phyloP scores from a whole-genome alignment of 2,329 filamentous ascomycete species.

The Aspergillus thermomutatus region DNA sequence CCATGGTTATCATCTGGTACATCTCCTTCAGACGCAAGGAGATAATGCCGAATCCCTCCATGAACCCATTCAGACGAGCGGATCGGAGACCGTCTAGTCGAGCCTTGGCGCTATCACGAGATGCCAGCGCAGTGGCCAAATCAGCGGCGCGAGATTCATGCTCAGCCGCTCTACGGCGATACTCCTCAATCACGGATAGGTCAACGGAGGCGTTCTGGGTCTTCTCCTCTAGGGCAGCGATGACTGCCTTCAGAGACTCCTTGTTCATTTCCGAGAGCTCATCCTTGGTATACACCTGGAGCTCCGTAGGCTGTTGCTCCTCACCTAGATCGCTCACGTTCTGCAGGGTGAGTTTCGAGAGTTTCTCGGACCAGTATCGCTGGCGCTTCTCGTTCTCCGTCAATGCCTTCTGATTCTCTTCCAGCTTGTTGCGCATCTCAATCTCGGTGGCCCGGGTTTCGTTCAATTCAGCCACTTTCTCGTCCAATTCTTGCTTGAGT shows the following conservation, averaged over 20 bases:
- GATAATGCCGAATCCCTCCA: slow-evolving; percentile 94
- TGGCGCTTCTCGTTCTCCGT: slow-evolving; percentile 80
- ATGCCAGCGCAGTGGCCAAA: slow-evolving; percentile 70
- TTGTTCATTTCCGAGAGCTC: slow-evolving; percentile 64
- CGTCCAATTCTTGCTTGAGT: slow-evolving; percentile 81
- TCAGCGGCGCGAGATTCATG: slow-evolving; percentile 79
- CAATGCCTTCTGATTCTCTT: slow-evolving; percentile 89
- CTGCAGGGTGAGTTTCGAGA: slow-evolving; percentile 77
- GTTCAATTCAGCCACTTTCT: slow-evolving; percentile 81
- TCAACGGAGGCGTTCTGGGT: slow-evolving; percentile 86
- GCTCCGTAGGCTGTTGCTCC: slow-evolving; percentile 44
- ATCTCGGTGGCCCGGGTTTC: slow-evolving; percentile 87
- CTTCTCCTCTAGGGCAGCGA: slow-evolving; percentile 66
- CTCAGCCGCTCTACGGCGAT: slow-evolving; percentile 80
- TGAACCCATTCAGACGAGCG: slow-evolving; percentile 90
- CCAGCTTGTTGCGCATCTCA: slow-evolving; percentile 97
- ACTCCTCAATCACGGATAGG: slow-evolving; percentile 82
- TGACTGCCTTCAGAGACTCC: slow-evolving; percentile 59
- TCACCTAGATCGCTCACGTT: slow-evolving; percentile 70
- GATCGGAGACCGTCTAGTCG: slow-evolving; percentile 89
- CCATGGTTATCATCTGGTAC: slow-evolving; percentile 99
- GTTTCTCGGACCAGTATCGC: slow-evolving; percentile 85
- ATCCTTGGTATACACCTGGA: slow-evolving; percentile 76
- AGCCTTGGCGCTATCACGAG: slow-evolving; percentile 84
- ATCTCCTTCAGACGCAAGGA: slow-evolving; percentile 96